phyloP scores from a whole-genome alignment of 1,284 basidiomycete genomes.

The Inonotus obliquus region DNA sequence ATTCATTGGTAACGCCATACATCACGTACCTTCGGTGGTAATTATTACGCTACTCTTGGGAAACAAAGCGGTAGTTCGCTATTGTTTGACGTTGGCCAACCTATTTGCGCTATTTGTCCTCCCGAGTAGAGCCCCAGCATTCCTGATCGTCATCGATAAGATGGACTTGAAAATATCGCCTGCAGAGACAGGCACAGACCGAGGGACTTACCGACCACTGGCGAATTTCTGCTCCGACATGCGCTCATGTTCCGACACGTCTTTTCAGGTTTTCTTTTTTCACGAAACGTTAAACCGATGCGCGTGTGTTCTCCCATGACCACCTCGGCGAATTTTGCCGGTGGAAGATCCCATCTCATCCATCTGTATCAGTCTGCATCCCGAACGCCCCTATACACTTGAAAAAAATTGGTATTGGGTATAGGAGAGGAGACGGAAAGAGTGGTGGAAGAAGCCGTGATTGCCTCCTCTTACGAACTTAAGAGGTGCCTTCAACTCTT shows the following conservation, averaged over 20 bases:
- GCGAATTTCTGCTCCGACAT: constrained; percentile 1
- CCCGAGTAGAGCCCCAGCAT: not conserved
- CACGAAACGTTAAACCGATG: not conserved
- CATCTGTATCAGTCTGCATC: not conserved
- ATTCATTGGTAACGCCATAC: not conserved
- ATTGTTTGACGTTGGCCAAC: not conserved
- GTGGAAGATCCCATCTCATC: constrained; percentile 3
- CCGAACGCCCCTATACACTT: not conserved
- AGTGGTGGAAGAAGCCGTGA: not conserved
- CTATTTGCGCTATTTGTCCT: not conserved
- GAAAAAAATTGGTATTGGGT: not conserved
- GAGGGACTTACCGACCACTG: not conserved
- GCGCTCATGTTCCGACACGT: not conserved
- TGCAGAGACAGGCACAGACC: not conserved
- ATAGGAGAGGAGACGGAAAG: not conserved
- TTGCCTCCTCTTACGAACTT: not conserved
- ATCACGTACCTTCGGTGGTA: not conserved
- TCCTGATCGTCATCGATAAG: constrained; percentile 10
- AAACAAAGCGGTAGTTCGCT: not conserved
- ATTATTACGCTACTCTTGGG: not conserved
- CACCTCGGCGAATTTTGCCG: constrained; percentile 6
- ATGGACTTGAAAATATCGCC: not conserved
- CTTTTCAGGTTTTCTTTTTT: not conserved
- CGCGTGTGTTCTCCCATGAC: not conserved
- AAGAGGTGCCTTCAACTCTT: not conserved